Evolutionary conservation across 169 alveolate species (phyloP).

Genomic region (Plasmodium coatneyi): DNA sequence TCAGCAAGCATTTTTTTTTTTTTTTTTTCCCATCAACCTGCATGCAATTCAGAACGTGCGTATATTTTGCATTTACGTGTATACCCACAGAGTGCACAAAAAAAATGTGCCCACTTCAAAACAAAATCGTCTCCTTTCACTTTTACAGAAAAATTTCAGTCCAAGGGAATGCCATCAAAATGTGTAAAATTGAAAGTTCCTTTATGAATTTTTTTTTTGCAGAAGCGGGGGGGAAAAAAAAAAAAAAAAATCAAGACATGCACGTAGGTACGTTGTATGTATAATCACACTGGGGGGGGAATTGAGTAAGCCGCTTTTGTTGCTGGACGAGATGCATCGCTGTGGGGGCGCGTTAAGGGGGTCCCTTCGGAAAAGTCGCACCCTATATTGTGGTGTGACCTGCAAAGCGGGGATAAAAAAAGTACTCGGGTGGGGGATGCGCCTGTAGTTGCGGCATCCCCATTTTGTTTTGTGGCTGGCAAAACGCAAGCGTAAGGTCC

Average conservation of each 20-base stretch:
- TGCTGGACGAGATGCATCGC: neutral
- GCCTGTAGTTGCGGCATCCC: neutral
- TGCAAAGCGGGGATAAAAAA: neutral
- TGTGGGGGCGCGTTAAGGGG: neutral
- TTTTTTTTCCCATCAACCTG: neutral
- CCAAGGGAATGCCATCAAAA: neutral
- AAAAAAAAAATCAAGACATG: conserved; percentile 5
- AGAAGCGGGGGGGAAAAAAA: neutral
- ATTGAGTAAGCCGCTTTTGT: neutral
- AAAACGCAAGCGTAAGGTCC: neutral
- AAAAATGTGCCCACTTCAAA: neutral
- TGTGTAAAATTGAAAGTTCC: neutral
- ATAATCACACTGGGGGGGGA: neutral
- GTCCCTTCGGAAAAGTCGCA: neutral
- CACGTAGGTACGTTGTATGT: neutral
- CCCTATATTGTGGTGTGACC: neutral
- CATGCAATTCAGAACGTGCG: neutral
- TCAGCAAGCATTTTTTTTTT: neutral
- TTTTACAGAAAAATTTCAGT: neutral
- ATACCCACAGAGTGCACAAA: neutral
- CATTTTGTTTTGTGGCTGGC: neutral
- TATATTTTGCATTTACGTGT: neutral
- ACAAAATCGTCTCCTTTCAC: neutral
- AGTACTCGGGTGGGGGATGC: neutral
- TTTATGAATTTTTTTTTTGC: neutral